These are phyloP conservation scores for Solanum acaule DNA, from an alignment of 257 asterid genomes.

Conservation along the genomic window DNA sequence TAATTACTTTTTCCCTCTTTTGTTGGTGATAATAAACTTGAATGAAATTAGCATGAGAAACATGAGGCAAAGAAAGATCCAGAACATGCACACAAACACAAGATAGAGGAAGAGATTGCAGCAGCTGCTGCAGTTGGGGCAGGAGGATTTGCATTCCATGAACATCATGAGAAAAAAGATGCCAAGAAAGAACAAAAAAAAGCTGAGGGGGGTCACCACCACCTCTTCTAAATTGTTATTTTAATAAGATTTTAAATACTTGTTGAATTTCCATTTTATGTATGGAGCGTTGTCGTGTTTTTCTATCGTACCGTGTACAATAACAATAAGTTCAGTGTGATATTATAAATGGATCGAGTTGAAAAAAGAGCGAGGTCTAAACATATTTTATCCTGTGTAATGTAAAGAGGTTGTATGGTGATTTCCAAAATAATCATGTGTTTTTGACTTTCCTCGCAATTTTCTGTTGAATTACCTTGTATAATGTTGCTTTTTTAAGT, in stretches of 20 bases:
- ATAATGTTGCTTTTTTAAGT: neutral
- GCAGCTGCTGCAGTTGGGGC: conserved; percentile 45
- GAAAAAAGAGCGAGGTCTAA: accelerated
- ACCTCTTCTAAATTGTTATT: neutral
- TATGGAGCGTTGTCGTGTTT: neutral
- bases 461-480: neutral
- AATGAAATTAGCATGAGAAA: conserved; percentile 53
- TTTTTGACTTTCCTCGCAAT: neutral
- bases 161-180: conserved; percentile 65
- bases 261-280: neutral
- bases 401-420: neutral
- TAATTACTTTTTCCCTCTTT: neutral
- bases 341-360: neutral
- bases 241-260: neutral
- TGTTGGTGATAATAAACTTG: neutral
- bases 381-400: neutral
- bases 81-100: conserved; percentile 55
- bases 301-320: neutral
- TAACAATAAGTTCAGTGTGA: neutral
- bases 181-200: conserved; percentile 3
- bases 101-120: conserved; percentile 54
- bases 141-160: conserved; percentile 63
- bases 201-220: conserved; percentile 1
- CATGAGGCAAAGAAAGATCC: conserved; percentile 62
- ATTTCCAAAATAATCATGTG: neutral